Conservation (phyloP, 2,329 filamentous ascomycete genomes). For the Talaromyces funiculosus region DNA sequence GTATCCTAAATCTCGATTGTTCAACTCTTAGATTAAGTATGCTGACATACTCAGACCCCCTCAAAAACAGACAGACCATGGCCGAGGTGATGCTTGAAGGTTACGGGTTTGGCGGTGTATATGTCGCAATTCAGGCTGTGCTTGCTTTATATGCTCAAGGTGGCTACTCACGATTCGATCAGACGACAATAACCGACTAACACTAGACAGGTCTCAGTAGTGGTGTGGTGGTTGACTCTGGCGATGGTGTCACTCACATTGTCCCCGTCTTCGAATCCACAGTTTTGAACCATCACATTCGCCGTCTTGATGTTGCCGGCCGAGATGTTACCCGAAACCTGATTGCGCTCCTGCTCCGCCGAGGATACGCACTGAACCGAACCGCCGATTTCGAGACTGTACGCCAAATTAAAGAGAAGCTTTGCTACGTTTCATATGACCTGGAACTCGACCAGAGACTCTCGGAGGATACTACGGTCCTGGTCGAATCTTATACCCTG, state of each 20-base stretch:
- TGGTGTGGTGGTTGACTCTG: slow-evolving; percentile 97
- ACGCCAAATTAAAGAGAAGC: slow-evolving; percentile 98
- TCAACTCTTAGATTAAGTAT: neutral
- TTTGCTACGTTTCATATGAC: slow-evolving; percentile 98
- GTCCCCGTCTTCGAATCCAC: slow-evolving; percentile 98
- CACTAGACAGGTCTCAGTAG: slow-evolving; percentile 66
- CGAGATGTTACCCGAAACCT: slow-evolving; percentile 98
- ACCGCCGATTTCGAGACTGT: slow-evolving; percentile 99
- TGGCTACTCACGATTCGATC: slow-evolving; percentile 31
- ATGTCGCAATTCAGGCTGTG: slow-evolving; percentile 96
- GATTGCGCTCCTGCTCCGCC: slow-evolving; percentile 85
- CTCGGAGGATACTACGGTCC: slow-evolving; percentile 92
- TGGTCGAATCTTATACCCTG: slow-evolving; percentile 96
- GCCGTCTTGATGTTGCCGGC: slow-evolving; percentile 88
- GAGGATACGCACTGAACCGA: slow-evolving; percentile 94
- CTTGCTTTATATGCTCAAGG: slow-evolving; percentile 94
- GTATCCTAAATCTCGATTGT: neutral
- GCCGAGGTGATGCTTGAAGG: slow-evolving; percentile 98
- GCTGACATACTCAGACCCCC: slow-evolving; percentile 58
- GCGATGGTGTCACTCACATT: slow-evolving; percentile 97
- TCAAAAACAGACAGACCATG: slow-evolving; percentile 97
- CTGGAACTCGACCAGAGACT: slow-evolving; percentile 92
- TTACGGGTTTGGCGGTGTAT: slow-evolving; percentile 93
- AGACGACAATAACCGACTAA: neutral
- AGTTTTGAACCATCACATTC: slow-evolving; percentile 93